These are phyloP conservation scores for Xylaria sp. DNA, from an alignment of 2,329 filamentous ascomycete species.

Conservation along the genomic window DNA sequence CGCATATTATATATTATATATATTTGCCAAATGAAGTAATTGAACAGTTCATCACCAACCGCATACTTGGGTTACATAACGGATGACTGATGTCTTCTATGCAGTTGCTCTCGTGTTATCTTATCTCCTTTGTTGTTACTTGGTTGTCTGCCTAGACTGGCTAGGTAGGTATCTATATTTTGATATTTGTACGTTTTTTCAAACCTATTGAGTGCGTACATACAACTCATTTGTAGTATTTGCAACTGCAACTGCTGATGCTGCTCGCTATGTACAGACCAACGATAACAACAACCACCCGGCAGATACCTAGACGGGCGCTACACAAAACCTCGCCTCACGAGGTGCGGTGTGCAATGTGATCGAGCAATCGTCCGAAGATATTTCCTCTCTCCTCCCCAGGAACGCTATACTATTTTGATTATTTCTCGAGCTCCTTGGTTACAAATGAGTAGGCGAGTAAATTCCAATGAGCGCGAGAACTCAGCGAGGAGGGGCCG, in stretches of 20 bases:
- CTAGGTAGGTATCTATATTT: too few relatives aligned
- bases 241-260: neutral
- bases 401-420: neutral
- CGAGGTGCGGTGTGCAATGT: neutral
- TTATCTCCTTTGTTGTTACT: neutral
- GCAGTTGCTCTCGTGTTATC: neutral
- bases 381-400: neutral
- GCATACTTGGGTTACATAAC: neutral
- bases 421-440: neutral
- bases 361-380: neutral
- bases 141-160: neutral
- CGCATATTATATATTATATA: neutral
- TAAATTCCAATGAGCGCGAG: neutral
- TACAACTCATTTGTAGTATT: slow-evolving; percentile 3
- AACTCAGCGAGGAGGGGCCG: neutral
- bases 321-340: neutral
- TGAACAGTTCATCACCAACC: slow-evolving; percentile 10
- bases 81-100: neutral
- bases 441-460: neutral
- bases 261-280: slow-evolving; percentile 15
- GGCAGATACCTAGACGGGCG: too few relatives aligned
- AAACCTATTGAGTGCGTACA: neutral
- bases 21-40: slow-evolving; percentile 8
- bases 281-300: neutral
- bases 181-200: neutral